Percentiles rank a stretch among this genome's conserved stretches.
phyloP scores from a whole-genome alignment of 371 early-diverging fungal species.

The Mycotypha africana region DNA sequence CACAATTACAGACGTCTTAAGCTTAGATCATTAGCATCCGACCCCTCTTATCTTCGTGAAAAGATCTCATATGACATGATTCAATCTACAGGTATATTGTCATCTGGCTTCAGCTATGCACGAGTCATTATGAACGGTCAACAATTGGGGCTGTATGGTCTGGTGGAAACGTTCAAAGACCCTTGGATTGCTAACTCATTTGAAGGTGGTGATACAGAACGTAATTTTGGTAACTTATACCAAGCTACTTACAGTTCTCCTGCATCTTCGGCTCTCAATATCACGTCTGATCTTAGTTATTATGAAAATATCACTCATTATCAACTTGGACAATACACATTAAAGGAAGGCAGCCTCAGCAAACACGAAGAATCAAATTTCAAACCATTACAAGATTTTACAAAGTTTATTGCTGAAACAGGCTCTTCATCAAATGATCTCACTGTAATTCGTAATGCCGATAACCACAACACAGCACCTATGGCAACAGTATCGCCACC shows the following conservation, averaged over 20 bases:
- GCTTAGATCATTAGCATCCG: constrained; percentile 23
- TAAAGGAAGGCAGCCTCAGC: constrained; percentile 6
- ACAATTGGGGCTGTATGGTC: constrained; percentile 28
- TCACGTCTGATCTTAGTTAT: constrained; percentile 12
- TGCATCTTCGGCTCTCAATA: neutral
- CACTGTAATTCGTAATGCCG: constrained; percentile 10
- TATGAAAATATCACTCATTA: constrained; percentile 17
- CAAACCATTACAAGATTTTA: constrained; percentile 22
- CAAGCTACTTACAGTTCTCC: constrained; percentile 15
- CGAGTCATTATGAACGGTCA: constrained; percentile 32
- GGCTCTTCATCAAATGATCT: too few relatives aligned
- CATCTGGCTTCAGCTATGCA: constrained; percentile 19
- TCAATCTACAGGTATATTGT: constrained; percentile 19
- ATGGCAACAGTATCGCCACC: neutral
- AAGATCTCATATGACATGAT: constrained; percentile 18
- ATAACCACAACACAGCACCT: constrained; percentile 21
- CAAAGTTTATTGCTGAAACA: constrained; percentile 24
- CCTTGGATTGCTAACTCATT: constrained; percentile 35
- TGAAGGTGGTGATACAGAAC: constrained; percentile 16
- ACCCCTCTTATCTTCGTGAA: constrained; percentile 38
- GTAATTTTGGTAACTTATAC: constrained; percentile 27
- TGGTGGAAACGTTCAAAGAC: constrained; percentile 27
- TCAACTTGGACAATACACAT: constrained; percentile 19
- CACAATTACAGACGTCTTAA: constrained; percentile 25
- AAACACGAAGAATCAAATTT: constrained; percentile 4